A percentile compares a stretch with the other conserved stretches of the same genome.
Evolutionary conservation across 768 basidiomycete genomes (phyloP).

Genomic region (Tubosaeta sp.): DNA sequence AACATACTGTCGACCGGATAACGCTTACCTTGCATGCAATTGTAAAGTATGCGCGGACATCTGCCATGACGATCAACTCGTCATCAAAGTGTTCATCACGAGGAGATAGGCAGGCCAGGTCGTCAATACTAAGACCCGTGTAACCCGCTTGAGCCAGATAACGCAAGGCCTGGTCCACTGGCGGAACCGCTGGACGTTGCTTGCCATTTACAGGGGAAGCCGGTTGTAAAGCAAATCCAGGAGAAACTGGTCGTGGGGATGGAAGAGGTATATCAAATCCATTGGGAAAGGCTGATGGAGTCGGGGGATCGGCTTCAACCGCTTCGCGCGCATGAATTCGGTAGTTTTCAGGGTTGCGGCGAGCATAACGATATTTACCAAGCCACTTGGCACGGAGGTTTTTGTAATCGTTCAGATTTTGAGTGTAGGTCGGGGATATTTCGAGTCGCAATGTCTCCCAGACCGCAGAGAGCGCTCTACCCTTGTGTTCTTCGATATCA

Average conservation of each 20-base stretch:
- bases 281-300: too few relatives aligned
- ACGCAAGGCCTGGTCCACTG: constrained; percentile 17
- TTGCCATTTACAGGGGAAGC: too few relatives aligned
- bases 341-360: neutral
- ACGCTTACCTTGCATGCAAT: constrained; percentile 47
- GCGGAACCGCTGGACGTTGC: neutral
- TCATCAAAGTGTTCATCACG: constrained; percentile 30
- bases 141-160: constrained; percentile 32
- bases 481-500: constrained; percentile 29
- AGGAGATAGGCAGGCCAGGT: constrained; percentile 27
- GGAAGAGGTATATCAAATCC: too few relatives aligned
- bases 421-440: constrained; percentile 36
- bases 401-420: constrained; percentile 25
- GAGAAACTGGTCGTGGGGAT: too few relatives aligned
- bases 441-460: constrained; percentile 37
- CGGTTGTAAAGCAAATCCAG: too few relatives aligned
- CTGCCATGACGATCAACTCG: constrained; percentile 50
- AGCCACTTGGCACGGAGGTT: constrained; percentile 24
- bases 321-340: neutral
- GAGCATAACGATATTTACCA: constrained; percentile 19
- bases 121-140: constrained; percentile 10
- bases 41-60: constrained; percentile 53
- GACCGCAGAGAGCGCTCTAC: constrained; percentile 23
- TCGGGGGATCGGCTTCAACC: too few relatives aligned
- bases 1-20: neutral